Conservation (phyloP, 768 basidiomycete genomes). For the Piloderma croceum region DNA sequence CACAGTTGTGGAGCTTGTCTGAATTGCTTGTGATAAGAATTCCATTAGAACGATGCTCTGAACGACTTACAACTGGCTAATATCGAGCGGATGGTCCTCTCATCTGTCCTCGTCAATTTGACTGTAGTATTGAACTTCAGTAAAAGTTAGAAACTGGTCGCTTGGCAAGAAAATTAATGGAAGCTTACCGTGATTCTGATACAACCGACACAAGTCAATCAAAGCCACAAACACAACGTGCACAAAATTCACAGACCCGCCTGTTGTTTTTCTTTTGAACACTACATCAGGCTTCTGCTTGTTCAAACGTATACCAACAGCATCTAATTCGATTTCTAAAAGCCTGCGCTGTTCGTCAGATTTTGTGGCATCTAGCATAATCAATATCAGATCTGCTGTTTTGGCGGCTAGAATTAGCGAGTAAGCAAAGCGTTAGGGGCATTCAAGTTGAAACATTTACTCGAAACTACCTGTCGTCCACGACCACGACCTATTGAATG, state of each 20-base stretch:
- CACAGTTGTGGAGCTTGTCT: conserved; percentile 92
- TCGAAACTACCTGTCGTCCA: conserved; percentile 94
- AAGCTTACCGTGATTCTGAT: too few relatives aligned
- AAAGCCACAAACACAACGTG: neutral
- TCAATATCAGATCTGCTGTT: conserved; percentile 30
- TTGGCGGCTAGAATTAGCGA: conserved; percentile 1
- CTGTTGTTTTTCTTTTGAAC: conserved; percentile 89
- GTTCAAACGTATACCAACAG: conserved; percentile 94
- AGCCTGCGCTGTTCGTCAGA: conserved; percentile 85
- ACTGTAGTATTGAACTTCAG: conserved; percentile 80
- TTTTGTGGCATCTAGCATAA: conserved; percentile 92
- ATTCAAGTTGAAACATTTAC: conserved; percentile 31
- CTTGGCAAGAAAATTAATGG: too few relatives aligned
- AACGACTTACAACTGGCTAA: conserved; percentile 74
- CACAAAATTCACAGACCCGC: conserved; percentile 57
- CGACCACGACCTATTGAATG: conserved; percentile 65
- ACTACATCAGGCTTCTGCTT: conserved; percentile 88
- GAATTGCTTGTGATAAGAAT: conserved; percentile 7
- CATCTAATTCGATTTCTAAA: conserved; percentile 90
- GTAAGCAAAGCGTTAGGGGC: too few relatives aligned
- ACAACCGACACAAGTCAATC: too few relatives aligned
- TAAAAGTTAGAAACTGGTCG: conserved; percentile 4
- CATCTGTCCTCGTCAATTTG: conserved; percentile 90
- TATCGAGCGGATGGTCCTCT: conserved; percentile 90
- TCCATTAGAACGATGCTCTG: too few relatives aligned